These are phyloP conservation scores for Magnusiomyces suaveolens DNA, from an alignment of 1,139 yeast species.

Conservation along the genomic window DNA sequence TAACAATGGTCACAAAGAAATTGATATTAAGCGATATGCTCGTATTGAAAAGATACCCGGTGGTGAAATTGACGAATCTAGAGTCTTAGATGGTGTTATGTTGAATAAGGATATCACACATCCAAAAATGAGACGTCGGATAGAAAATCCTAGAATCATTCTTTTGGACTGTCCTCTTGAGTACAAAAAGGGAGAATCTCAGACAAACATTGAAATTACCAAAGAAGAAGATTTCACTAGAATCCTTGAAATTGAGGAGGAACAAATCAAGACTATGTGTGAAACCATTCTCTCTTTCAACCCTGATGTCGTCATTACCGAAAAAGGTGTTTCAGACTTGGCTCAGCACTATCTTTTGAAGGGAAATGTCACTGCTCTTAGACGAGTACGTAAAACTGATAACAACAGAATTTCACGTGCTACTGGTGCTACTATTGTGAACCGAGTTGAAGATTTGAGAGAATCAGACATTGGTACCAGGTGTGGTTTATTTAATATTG, in stretches of 20 bases:
- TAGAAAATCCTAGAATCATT: slow-evolving; percentile 80
- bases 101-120: slow-evolving; percentile 95
- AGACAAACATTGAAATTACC: slow-evolving; percentile 93
- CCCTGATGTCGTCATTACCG: slow-evolving; percentile 93
- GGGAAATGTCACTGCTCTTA: slow-evolving; percentile 85
- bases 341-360: slow-evolving; percentile 94
- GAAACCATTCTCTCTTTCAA: slow-evolving; percentile 75
- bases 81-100: slow-evolving; percentile 83
- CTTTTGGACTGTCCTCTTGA: slow-evolving; percentile 94
- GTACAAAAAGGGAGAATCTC: slow-evolving; percentile 98
- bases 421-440: slow-evolving; percentile 94
- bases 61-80: slow-evolving; percentile 85
- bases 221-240: slow-evolving; percentile 96
- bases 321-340: slow-evolving; percentile 95
- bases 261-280: slow-evolving; percentile 82
- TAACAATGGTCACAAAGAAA: slow-evolving; percentile 61
- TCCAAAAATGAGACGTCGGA: slow-evolving; percentile 88
- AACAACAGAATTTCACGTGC: slow-evolving; percentile 95
- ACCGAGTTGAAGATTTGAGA: slow-evolving; percentile 87
- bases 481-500: slow-evolving; percentile 89
- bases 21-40: slow-evolving; percentile 87
- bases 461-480: slow-evolving; percentile 80
- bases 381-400: slow-evolving; percentile 94
- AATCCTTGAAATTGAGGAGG: slow-evolving; percentile 93
- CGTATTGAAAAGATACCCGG: slow-evolving; percentile 96